phyloP scores from a whole-genome alignment of 2,329 filamentous ascomycete species.

The Calonectria multiphialidica region DNA sequence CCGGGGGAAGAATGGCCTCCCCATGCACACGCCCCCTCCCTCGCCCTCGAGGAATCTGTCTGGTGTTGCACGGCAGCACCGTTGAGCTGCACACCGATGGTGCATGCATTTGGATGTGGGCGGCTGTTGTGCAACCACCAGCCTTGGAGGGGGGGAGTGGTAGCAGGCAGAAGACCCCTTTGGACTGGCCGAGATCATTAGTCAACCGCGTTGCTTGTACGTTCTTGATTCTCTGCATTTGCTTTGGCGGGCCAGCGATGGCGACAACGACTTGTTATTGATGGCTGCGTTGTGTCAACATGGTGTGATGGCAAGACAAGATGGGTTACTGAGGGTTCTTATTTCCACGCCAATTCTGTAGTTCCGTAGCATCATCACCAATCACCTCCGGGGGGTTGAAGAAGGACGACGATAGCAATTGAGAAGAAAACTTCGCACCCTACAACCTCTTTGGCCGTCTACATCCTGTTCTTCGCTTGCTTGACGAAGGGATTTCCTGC shows the following conservation, averaged over 20 bases:
- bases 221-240: constrained; percentile 4
- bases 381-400: background rate
- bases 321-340: background rate
- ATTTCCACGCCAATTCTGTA: background rate
- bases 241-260: constrained; percentile 16
- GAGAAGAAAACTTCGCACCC: background rate
- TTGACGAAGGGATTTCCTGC: background rate
- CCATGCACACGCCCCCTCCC: constrained; percentile 21
- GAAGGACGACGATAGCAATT: background rate
- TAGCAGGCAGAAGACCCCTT: background rate
- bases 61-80: constrained; percentile 38
- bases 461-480: background rate
- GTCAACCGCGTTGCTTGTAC: background rate
- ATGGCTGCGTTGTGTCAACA: constrained; percentile 31
- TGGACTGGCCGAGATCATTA: background rate
- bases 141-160: background rate
- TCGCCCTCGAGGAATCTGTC: background rate
- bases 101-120: constrained; percentile 38
- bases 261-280: constrained; percentile 9
- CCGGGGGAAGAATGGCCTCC: background rate
- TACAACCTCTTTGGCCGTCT: background rate
- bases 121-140: constrained; percentile 33
- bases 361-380: background rate
- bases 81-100: constrained; percentile 33
- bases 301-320: constrained; percentile 18